phyloP scores from a whole-genome alignment of 2,329 filamentous ascomycete genomes.

The Paecilomyces sp. region DNA sequence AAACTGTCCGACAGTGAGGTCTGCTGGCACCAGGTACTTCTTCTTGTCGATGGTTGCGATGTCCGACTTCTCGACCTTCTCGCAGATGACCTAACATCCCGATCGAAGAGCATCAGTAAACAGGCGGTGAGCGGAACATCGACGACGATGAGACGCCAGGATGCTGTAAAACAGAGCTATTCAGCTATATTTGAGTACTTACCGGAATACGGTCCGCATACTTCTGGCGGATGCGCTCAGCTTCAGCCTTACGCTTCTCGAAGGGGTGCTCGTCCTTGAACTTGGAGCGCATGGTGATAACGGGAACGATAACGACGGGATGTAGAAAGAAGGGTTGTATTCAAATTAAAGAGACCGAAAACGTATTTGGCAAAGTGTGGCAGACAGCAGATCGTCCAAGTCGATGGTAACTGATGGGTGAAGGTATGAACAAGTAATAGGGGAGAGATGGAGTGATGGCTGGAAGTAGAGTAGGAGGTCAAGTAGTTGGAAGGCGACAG shows the following conservation, averaged over 20 bases:
- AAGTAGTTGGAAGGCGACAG: slow-evolving; percentile 5
- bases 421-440: background rate
- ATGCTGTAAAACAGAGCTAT: background rate
- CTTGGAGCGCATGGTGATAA: slow-evolving; percentile 82
- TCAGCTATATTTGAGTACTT: slow-evolving; percentile 34
- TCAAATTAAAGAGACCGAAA: background rate
- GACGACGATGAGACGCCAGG: background rate
- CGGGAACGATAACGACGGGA: background rate
- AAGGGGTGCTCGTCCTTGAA: slow-evolving; percentile 99
- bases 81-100: slow-evolving; percentile 78
- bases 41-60: slow-evolving; percentile 99
- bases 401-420: background rate
- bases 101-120: slow-evolving; percentile 16
- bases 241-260: slow-evolving; percentile 99
- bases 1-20: slow-evolving; percentile 97
- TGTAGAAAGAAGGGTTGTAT: background rate
- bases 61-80: slow-evolving; percentile 98
- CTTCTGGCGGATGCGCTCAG: slow-evolving; percentile 98
- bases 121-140: slow-evolving; percentile 20
- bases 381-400: background rate
- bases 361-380: background rate
- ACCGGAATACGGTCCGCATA: slow-evolving; percentile 98
- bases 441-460: slow-evolving; percentile 1
- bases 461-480: slow-evolving; percentile 7
- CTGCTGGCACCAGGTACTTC: slow-evolving; percentile 97